These are phyloP conservation scores for Middelhovenomyces tepae DNA, from an alignment of 805 yeast genomes.

Conservation along the genomic window DNA sequence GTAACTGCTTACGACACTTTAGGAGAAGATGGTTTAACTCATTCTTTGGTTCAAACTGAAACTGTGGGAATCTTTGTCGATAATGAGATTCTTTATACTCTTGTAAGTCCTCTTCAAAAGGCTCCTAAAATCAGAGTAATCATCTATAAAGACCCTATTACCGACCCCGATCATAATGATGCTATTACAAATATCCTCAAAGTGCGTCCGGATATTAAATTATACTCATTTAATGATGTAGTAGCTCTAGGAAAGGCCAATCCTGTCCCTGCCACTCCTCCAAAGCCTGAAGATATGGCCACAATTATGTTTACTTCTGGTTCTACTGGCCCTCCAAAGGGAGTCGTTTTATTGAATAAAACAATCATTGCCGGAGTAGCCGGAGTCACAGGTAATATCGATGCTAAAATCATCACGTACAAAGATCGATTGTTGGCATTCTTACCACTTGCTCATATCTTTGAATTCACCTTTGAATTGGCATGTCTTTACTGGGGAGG, in stretches of 20 bases:
- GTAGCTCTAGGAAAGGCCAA: conserved; percentile 51
- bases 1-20: conserved; percentile 96
- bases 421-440: conserved; percentile 76
- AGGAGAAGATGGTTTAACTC: conserved; percentile 75
- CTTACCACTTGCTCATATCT: conserved; percentile 93
- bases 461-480: conserved; percentile 85
- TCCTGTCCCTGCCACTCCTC: conserved; percentile 35
- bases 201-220: conserved; percentile 68
- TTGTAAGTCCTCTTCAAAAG: conserved; percentile 62
- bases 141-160: conserved; percentile 59
- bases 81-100: conserved; percentile 55
- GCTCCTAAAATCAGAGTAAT: conserved; percentile 56
- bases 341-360: conserved; percentile 59
- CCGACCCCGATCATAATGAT: conserved; percentile 56
- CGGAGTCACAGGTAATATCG: conserved; percentile 64
- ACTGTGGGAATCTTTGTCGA: conserved; percentile 79
- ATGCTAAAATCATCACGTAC: conserved; percentile 38
- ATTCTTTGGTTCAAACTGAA: conserved; percentile 75
- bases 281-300: conserved; percentile 51
- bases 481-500: conserved; percentile 83
- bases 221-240: conserved; percentile 58
- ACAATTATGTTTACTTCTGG: conserved; percentile 88
- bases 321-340: conserved; percentile 79
- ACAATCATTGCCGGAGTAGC: conserved; percentile 78
- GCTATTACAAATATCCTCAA: conserved; percentile 42